Percentiles rank a stretch among this genome's conserved stretches.
phyloP scores from a whole-genome alignment of 305 asterid genomes.

The Fraxinus angustifolia region DNA sequence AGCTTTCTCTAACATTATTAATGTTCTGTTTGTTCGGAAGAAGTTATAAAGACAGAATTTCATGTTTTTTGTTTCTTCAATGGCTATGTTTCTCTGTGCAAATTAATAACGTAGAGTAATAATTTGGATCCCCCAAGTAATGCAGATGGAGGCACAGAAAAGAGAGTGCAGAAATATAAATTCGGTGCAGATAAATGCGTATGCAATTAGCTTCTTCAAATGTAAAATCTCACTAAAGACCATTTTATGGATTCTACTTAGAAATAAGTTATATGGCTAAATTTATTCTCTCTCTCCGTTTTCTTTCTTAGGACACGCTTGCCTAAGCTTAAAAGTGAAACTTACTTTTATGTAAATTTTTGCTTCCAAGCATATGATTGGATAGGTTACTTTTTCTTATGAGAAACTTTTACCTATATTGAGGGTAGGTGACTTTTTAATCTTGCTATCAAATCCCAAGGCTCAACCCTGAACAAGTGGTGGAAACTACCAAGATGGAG shows the following conservation, averaged over 20 bases:
- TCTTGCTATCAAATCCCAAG: neutral
- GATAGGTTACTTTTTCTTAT: neutral
- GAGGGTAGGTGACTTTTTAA: neutral
- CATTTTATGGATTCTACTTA: neutral
- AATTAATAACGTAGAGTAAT: neutral
- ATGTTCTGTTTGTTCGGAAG: neutral
- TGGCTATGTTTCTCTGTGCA: neutral
- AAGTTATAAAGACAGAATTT: neutral
- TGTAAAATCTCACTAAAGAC: neutral
- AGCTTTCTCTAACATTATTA: slow-evolving; percentile 26
- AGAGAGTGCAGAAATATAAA: neutral
- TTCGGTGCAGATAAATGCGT: neutral
- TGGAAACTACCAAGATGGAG: neutral
- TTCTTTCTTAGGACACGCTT: neutral
- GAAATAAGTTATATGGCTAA: neutral
- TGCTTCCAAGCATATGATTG: neutral
- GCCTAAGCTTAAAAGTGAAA: neutral
- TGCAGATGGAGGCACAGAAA: neutral
- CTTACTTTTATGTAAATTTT: neutral
- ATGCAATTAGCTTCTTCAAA: neutral
- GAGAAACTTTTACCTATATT: neutral
- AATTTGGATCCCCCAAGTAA: neutral
- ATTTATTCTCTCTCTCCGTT: neutral
- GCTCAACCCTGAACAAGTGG: neutral
- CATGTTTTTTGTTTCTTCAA: neutral